Percentiles rank a stretch among this genome's conserved stretches.
These are phyloP conservation scores for Starmerella apis DNA, from an alignment of 805 yeast species.

Conservation along the genomic window DNA sequence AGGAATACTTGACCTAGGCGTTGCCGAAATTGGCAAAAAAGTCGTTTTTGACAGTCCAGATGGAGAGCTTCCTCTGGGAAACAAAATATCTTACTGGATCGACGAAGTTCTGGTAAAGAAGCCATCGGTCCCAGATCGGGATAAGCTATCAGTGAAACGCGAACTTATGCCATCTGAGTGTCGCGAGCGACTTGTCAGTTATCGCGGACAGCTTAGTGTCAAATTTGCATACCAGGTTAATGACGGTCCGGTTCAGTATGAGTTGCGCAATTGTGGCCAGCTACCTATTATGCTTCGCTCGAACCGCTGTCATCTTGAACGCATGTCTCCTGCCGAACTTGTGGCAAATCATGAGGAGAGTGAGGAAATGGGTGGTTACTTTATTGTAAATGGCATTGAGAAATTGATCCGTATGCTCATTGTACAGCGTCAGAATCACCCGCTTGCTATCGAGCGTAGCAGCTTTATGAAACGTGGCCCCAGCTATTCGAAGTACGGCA, in stretches of 20 bases:
- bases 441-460: slow-evolving; percentile 95
- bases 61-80: slow-evolving; percentile 54
- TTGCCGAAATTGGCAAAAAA: slow-evolving; percentile 76
- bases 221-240: slow-evolving; percentile 81
- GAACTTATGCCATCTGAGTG: slow-evolving; percentile 75
- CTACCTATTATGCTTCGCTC: slow-evolving; percentile 85
- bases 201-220: slow-evolving; percentile 65
- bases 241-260: slow-evolving; percentile 69
- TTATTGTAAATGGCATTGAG: slow-evolving; percentile 92
- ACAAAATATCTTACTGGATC: slow-evolving; percentile 70
- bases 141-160: slow-evolving; percentile 66
- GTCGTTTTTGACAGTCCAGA: slow-evolving; percentile 76
- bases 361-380: slow-evolving; percentile 95
- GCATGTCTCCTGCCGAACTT: slow-evolving; percentile 69
- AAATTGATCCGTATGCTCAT: slow-evolving; percentile 93
- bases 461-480: slow-evolving; percentile 92
- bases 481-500: slow-evolving; percentile 77
- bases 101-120: slow-evolving; percentile 79
- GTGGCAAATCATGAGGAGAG: slow-evolving; percentile 76
- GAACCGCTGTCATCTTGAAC: slow-evolving; percentile 84
- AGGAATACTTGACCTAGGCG: slow-evolving; percentile 75
- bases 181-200: slow-evolving; percentile 79
- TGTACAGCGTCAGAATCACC: slow-evolving; percentile 95
- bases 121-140: slow-evolving; percentile 66
- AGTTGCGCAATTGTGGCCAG: slow-evolving; percentile 81